Evolutionary conservation across 768 basidiomycete species (phyloP).

Genomic region (Boletus subcaerulescens): DNA sequence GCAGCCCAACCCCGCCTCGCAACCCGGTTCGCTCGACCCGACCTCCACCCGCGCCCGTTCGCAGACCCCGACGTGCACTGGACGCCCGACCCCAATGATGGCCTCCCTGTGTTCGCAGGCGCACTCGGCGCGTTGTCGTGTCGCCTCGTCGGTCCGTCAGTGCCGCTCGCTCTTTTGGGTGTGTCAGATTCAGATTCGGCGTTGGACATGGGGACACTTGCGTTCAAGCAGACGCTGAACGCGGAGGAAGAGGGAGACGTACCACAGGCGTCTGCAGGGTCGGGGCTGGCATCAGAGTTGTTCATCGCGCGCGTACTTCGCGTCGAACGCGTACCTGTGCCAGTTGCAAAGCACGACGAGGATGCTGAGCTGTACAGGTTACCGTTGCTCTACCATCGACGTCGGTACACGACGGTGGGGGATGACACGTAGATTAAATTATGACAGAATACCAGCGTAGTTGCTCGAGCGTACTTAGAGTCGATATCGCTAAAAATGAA

Average conservation of each 20-base stretch:
- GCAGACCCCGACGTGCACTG: constrained; percentile 35
- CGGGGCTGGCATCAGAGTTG: constrained; percentile 57
- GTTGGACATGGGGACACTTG: constrained; percentile 20
- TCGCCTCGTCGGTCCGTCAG: constrained; percentile 53
- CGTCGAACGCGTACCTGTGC: constrained; percentile 44
- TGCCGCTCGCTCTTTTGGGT: constrained; percentile 59
- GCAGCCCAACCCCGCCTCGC: constrained; percentile 62
- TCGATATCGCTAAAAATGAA: no score
- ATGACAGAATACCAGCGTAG: no score
- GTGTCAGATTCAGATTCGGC: constrained; percentile 12
- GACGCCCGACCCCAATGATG: constrained; percentile 42
- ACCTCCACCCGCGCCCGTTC: constrained; percentile 64
- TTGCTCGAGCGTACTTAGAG: no score
- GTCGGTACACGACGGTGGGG: constrained; percentile 52
- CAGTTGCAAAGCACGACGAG: constrained; percentile 9
- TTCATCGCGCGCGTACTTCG: constrained; percentile 78
- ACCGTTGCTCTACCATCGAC: constrained; percentile 65
- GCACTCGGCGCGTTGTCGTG: constrained; percentile 74
- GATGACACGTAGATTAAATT: background rate
- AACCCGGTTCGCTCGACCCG: constrained; percentile 67
- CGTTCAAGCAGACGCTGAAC: background rate
- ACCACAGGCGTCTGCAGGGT: constrained; percentile 22
- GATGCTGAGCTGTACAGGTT: constrained; percentile 31
- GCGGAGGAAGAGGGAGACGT: constrained; percentile 2
- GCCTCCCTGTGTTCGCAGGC: constrained; percentile 56